Percentiles rank a stretch among this genome's conserved stretches.
Evolutionary conservation across 164 flowering plant genomes (phyloP).

Genomic region (Echeveria elegans): DNA sequence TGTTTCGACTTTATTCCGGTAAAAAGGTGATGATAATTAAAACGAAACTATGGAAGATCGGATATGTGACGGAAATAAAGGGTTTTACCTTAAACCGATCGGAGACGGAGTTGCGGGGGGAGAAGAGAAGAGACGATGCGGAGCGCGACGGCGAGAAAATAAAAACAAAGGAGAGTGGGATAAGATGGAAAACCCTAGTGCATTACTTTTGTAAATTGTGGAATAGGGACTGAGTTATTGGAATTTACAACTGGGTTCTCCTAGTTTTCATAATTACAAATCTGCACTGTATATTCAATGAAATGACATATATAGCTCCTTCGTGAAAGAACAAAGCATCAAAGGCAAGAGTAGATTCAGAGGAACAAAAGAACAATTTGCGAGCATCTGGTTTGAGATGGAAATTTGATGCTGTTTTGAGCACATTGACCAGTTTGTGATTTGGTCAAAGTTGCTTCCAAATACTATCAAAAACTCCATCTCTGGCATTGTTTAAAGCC

Average conservation of each 20-base stretch:
- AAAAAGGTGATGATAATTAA: background rate
- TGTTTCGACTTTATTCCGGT: background rate
- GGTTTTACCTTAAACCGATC: background rate
- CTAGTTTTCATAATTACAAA: too few relatives aligned
- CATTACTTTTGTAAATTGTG: background rate
- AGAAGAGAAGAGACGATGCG: background rate
- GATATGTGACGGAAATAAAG: background rate
- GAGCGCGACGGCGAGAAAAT: background rate
- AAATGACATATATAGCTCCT: background rate
- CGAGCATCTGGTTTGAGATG: background rate
- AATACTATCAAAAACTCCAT: background rate
- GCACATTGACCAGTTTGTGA: background rate
- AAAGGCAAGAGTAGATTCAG: background rate
- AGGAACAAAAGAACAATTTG: background rate
- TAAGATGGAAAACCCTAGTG: background rate
- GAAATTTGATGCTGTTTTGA: background rate
- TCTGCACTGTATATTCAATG: background rate
- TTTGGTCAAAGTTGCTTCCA: background rate
- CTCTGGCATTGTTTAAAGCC: constrained; percentile 4
- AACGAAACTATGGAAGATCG: background rate
- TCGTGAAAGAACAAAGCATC: background rate
- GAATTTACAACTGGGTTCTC: background rate
- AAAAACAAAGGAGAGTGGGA: background rate
- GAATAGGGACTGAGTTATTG: background rate
- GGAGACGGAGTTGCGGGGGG: background rate